Conservation (phyloP, 129 eudicot genomes). For the Arctium minus region DNA sequence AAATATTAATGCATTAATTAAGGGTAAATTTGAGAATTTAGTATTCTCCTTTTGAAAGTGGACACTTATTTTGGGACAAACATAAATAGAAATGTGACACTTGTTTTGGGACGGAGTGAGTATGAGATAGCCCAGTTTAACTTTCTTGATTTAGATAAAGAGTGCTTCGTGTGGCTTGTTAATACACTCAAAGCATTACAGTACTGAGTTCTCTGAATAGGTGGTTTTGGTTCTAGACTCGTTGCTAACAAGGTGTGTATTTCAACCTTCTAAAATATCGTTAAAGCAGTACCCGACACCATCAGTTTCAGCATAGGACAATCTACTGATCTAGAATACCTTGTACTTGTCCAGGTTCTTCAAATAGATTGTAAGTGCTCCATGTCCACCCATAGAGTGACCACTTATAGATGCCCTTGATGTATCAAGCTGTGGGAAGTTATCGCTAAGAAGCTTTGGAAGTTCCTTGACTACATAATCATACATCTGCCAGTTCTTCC, state of each 20-base stretch:
- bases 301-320: neutral
- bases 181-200: neutral
- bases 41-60: no score
- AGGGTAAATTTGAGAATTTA: no score
- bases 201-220: neutral
- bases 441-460: constrained; percentile 68
- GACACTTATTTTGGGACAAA: no score
- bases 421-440: constrained; percentile 84
- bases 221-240: neutral
- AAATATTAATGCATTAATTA: no score
- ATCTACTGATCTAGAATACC: constrained; percentile 33
- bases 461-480: constrained; percentile 93
- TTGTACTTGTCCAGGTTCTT: constrained; percentile 90
- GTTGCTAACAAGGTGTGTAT: neutral
- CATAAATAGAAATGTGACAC: no score
- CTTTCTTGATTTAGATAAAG: neutral
- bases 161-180: neutral
- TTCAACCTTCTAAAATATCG: neutral
- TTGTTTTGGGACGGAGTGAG: no score
- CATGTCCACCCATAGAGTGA: constrained; percentile 94
- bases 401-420: constrained; percentile 84
- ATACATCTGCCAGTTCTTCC: constrained; percentile 99
- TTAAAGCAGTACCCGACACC: neutral
- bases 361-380: constrained; percentile 87
- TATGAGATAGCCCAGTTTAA: neutral